Percentiles rank a stretch among this genome's conserved stretches.
Conservation (phyloP, 768 basidiomycete species). For the Lactarius quietus region DNA sequence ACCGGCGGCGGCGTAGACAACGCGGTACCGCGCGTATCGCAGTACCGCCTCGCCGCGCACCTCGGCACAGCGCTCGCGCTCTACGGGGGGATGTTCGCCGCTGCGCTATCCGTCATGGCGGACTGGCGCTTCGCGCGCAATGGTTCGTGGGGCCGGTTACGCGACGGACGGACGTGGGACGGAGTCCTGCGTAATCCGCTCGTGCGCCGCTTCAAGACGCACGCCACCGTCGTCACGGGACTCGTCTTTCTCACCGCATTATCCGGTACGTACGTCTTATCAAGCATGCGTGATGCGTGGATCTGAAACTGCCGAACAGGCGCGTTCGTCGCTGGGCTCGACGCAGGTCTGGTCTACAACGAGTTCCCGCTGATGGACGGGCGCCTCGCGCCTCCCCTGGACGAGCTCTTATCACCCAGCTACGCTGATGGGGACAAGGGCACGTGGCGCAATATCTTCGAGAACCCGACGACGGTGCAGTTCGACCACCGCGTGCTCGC, state of each 20-base stretch:
- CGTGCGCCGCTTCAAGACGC: constrained; percentile 54
- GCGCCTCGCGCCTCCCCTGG: constrained; percentile 69
- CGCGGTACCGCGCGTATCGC: constrained; percentile 90
- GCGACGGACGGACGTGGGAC: constrained; percentile 39
- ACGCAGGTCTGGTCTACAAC: constrained; percentile 96
- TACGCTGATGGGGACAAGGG: constrained; percentile 70
- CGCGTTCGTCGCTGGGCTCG: constrained; percentile 96
- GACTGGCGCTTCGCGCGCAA: constrained; percentile 72
- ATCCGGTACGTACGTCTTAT: constrained; percentile 55
- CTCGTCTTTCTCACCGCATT: constrained; percentile 90
- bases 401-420: constrained; percentile 73
- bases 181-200: constrained; percentile 51
- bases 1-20: constrained; percentile 69
- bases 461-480: constrained; percentile 97
- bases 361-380: constrained; percentile 98
- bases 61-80: constrained; percentile 86
- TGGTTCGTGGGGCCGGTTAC: constrained; percentile 56
- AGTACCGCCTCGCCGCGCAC: constrained; percentile 94
- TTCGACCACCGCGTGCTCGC: constrained; percentile 97
- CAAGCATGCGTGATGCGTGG: background rate
- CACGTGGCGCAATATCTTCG: constrained; percentile 92
- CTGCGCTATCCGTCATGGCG: constrained; percentile 68
- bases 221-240: constrained; percentile 60
- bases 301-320: constrained; percentile 44
- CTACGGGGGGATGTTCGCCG: constrained; percentile 90